A percentile compares a stretch with the other conserved stretches of the same genome.
phyloP scores from a whole-genome alignment of 257 asterid species.

The Nyctanthes arbortristis region DNA sequence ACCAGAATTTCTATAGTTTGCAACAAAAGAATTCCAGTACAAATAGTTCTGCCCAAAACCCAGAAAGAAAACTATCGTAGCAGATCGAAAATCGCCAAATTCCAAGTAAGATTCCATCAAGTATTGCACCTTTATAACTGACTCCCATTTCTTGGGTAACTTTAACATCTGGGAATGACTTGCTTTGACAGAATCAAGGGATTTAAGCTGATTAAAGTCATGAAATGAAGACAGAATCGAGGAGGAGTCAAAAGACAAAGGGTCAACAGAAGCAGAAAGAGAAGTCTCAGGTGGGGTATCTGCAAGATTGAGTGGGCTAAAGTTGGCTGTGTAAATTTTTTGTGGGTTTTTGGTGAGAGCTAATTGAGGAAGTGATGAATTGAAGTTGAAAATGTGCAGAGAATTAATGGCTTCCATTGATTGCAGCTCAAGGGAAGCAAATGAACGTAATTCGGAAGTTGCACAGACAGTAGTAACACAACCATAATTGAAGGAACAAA shows the following conservation, averaged over 20 bases:
- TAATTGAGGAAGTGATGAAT: constrained; percentile 19
- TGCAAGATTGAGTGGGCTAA: constrained; percentile 34
- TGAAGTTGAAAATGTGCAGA: constrained; percentile 34
- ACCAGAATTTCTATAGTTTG: constrained; percentile 41
- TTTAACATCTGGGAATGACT: constrained; percentile 67
- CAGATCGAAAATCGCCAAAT: constrained; percentile 50
- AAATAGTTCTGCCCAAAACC: constrained; percentile 42
- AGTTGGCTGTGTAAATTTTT: constrained; percentile 23
- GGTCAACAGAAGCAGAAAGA: constrained; percentile 22
- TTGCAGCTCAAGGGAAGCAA: neutral
- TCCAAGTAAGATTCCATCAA: constrained; percentile 47
- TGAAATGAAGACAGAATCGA: constrained; percentile 18
- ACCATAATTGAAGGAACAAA: constrained; percentile 2
- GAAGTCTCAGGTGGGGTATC: constrained; percentile 31
- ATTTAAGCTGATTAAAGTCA: constrained; percentile 26
- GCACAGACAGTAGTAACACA: constrained; percentile 15
- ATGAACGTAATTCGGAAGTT: constrained; percentile 9
- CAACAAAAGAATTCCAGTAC: constrained; percentile 50
- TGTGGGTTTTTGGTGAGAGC: constrained; percentile 23
- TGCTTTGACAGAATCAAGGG: constrained; percentile 39
- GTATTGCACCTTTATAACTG: constrained; percentile 42
- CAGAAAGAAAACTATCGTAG: constrained; percentile 49
- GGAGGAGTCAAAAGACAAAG: constrained; percentile 21
- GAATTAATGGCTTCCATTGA: constrained; percentile 48
- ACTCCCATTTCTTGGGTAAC: constrained; percentile 25